Evolutionary conservation across 2,329 filamentous ascomycete genomes (phyloP), one percentile per base, ranked within the genome.

Genomic region (Colletotrichum somersetense): DNA sequence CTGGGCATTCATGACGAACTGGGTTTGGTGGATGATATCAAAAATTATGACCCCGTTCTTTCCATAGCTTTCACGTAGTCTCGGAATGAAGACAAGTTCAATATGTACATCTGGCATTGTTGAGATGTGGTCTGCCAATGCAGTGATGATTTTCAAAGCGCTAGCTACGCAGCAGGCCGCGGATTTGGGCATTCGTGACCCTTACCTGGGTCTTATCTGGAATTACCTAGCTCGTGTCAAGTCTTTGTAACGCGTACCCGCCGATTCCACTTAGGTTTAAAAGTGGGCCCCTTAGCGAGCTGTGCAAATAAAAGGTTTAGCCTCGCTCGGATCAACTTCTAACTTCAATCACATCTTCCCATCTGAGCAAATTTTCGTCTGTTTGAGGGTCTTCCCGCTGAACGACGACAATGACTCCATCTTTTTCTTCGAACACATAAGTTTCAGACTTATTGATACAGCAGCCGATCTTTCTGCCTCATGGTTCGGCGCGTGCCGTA

Each of bases 1-100:
- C 76, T 79, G 81, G 80, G 80, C 81, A 79, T 80, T 77, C 76
- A 77, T 80, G 76, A 82, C 82, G 81, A 83, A 82, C 80, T 80
- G 80, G 80, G 76, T 80, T 78, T 77, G 70, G 70, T 65, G 74
- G 81, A 78, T 77, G 78, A 77, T 74, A 75, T 76, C 75, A 73
- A 78, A 77, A 77, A 79, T 72, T 69, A 72, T 64, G 70, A 72
- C 66, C 70, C 70, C 61, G 70, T 72, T 72, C 70, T 72, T 72
- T 72, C 66, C 70, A 72, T 72, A 72, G 70, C 70, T 72, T 72
- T 69, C 59, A 61, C 70, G 70, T 72, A 72, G 70, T 72, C 66
- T 72, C 70, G 64, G 48, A 72, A 72, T 69, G 66, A 70, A 62
- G 70, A 72, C 61, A 72, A 64, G 70, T 72, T 72, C 70, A 70